Evolutionary conservation across 73 alveolate genomes (phyloP).

Genomic region (Paramecium bursaria): DNA sequence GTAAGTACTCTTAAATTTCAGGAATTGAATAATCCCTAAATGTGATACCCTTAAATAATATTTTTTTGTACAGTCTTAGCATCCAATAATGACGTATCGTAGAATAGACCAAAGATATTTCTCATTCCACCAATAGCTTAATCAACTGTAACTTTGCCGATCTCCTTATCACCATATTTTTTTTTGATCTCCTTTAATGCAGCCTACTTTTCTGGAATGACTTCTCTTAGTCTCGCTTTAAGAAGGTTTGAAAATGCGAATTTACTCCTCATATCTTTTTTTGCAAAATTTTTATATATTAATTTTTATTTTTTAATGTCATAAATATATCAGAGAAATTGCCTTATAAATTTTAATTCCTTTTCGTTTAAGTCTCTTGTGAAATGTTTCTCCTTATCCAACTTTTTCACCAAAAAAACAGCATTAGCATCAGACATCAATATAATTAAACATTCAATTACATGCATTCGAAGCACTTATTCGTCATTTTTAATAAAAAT

Average conservation of each 20-base stretch:
- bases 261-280: no score
- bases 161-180: conserved; percentile 71
- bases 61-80: conserved; percentile 49
- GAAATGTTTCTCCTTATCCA: no score
- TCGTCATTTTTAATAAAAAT: no score
- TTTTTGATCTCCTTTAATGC: conserved; percentile 71
- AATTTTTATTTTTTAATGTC: no score
- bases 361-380: no score
- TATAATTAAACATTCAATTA: no score
- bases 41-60: conserved; percentile 72
- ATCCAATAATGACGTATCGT: conserved; percentile 85
- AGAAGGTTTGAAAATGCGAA: conserved; percentile 49
- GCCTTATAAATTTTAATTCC: no score
- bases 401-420: no score
- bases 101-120: conserved; percentile 82
- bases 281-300: no score
- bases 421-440: no score
- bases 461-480: no score
- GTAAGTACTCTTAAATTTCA: conserved; percentile 71
- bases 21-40: conserved; percentile 80
- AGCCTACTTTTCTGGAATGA: conserved; percentile 70
- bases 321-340: no score
- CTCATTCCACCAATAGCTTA: conserved; percentile 92
- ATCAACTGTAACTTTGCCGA: conserved; percentile 81
- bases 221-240: conserved; percentile 72